Evolutionary conservation across 441 rosid species (phyloP).

Genomic region (Gossypium gossypioides): DNA sequence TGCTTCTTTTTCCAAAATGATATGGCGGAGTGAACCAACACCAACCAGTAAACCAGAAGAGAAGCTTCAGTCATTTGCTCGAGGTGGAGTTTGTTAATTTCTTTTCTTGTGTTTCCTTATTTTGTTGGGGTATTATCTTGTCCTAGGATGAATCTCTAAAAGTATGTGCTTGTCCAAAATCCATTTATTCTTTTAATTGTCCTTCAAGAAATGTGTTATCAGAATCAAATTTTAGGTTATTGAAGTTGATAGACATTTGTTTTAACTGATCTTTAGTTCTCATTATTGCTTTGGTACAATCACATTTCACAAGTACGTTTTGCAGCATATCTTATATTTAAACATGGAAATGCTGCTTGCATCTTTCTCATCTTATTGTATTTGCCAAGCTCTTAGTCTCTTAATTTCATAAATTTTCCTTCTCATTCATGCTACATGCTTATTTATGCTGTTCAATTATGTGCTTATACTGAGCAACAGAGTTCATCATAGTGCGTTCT

Average conservation of each 20-base stretch:
- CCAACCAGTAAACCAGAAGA: conserved; percentile 47
- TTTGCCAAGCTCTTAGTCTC: background rate
- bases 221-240: background rate
- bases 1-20: conserved; percentile 73
- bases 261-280: background rate
- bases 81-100: conserved; percentile 36
- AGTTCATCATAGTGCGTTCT: background rate
- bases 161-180: background rate
- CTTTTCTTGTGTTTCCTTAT: background rate
- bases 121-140: background rate
- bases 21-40: conserved; percentile 72
- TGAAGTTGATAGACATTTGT: background rate
- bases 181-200: background rate
- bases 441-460: background rate
- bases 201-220: background rate
- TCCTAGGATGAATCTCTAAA: background rate
- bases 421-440: background rate
- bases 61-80: conserved; percentile 74
- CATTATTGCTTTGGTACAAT: background rate
- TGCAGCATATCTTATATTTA: background rate
- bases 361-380: background rate
- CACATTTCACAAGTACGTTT: background rate
- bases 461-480: background rate
- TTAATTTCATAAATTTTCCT: background rate
- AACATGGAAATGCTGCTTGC: background rate